These are phyloP conservation scores for Carallia pectinifolia DNA, from an alignment of 345 rosid genomes.

Conservation along the genomic window DNA sequence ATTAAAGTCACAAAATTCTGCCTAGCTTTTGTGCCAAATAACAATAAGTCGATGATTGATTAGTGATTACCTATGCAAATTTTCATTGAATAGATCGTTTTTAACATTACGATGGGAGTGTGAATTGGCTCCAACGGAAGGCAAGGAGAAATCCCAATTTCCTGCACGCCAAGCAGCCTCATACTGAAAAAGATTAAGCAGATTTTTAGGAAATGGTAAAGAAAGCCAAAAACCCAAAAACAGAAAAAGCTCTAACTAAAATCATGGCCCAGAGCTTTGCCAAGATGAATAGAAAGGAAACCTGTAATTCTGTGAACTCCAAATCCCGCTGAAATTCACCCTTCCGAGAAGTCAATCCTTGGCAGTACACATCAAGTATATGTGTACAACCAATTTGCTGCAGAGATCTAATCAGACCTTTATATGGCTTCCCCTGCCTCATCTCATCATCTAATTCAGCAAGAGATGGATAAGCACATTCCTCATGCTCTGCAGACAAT, in stretches of 20 bases:
- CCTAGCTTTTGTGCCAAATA: too few species aligned
- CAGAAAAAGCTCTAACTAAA: background rate
- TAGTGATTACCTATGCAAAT: slow-evolving; percentile 64
- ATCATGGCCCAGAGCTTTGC: background rate
- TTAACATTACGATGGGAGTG: slow-evolving; percentile 44
- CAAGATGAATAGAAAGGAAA: slow-evolving; percentile 17
- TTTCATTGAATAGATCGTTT: slow-evolving; percentile 66
- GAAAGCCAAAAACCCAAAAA: background rate
- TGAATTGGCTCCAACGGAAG: slow-evolving; percentile 42
- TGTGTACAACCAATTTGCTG: slow-evolving; percentile 94
- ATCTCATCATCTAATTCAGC: slow-evolving; percentile 44
- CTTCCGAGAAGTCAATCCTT: slow-evolving; percentile 71
- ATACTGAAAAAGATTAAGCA: slow-evolving; percentile 51
- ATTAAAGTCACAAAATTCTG: too few species aligned
- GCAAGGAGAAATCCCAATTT: slow-evolving; percentile 91
- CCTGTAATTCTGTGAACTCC: slow-evolving; percentile 91
- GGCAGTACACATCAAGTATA: slow-evolving; percentile 81
- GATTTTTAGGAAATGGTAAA: background rate
- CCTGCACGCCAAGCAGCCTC: slow-evolving; percentile 99
- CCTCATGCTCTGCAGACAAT: slow-evolving; percentile 29
- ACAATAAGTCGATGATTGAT: too few species aligned
- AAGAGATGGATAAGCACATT: slow-evolving; percentile 28
- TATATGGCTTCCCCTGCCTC: slow-evolving; percentile 62
- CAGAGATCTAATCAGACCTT: slow-evolving; percentile 86
- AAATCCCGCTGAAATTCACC: slow-evolving; percentile 66